Evolutionary conservation across 495 filamentous ascomycete genomes (phyloP).

Genomic region (Neurospora cerealis): DNA sequence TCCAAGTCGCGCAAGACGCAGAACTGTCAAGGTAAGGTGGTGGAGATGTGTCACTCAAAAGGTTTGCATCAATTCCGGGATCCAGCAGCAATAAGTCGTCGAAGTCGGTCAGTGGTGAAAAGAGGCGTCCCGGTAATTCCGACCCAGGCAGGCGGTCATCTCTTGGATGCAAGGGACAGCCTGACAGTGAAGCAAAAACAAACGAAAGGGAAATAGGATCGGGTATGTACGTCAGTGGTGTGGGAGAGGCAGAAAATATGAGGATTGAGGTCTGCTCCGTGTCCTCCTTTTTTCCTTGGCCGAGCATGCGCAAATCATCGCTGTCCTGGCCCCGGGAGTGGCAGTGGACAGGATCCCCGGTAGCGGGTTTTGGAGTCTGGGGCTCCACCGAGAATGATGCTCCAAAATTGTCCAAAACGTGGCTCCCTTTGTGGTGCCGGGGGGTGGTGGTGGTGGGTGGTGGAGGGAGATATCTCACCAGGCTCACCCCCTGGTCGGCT

Average conservation of each 20-base stretch:
- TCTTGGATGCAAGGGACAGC: constrained; percentile 9
- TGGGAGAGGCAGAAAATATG: background rate
- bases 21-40: background rate
- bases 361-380: background rate
- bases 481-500: background rate
- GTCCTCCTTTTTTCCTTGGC: background rate
- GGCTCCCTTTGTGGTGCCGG: background rate
- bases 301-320: background rate
- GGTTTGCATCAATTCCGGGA: constrained; percentile 10
- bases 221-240: background rate
- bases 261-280: background rate
- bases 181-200: constrained; percentile 4
- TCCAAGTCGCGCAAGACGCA: background rate
- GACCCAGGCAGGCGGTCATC: constrained; percentile 9
- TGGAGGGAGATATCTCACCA: background rate
- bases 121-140: constrained; percentile 5
- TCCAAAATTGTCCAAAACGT: background rate
- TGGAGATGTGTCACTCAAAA: background rate
- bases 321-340: background rate
- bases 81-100: constrained; percentile 8
- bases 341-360: background rate
- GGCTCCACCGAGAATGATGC: background rate
- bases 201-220: background rate
- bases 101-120: background rate
- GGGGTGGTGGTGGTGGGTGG: background rate